Conservation (phyloP, 306 rosid species). For the Comarum palustre region DNA sequence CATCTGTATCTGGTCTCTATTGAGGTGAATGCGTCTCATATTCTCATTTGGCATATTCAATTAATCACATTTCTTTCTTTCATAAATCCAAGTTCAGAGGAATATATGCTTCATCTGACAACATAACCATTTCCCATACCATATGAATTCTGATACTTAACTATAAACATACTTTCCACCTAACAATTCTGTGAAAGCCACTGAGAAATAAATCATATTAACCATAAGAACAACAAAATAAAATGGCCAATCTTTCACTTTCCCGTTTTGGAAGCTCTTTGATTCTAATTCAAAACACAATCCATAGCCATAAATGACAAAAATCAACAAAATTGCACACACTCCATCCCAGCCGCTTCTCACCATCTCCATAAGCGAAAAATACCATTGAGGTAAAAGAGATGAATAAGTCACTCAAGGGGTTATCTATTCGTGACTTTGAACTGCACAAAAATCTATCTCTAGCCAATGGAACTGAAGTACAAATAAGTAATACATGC, state of each 20-base stretch:
- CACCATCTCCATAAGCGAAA: background rate
- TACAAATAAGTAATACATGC: background rate
- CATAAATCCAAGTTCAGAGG: background rate
- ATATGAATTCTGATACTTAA: background rate
- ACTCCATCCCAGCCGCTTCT: background rate
- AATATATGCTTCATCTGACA: background rate
- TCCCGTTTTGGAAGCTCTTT: background rate
- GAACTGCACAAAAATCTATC: background rate
- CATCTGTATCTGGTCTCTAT: background rate
- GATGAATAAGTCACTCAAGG: background rate
- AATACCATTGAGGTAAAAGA: background rate
- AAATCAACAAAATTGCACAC: background rate
- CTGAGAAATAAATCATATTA: background rate
- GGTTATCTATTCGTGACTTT: background rate
- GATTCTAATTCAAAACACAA: background rate
- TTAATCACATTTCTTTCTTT: background rate
- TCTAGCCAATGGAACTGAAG: background rate
- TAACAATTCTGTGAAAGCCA: background rate
- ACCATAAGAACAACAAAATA: background rate
- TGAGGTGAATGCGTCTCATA: slow-evolving; percentile 3
- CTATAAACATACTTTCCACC: background rate
- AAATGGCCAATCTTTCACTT: background rate
- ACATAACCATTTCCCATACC: slow-evolving; percentile 1
- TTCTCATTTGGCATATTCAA: background rate
- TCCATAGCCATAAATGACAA: background rate